A percentile compares a stretch with the other conserved stretches of the same genome.
Conservation (phyloP, 768 basidiomycete genomes). For the Grammothele lineata region DNA sequence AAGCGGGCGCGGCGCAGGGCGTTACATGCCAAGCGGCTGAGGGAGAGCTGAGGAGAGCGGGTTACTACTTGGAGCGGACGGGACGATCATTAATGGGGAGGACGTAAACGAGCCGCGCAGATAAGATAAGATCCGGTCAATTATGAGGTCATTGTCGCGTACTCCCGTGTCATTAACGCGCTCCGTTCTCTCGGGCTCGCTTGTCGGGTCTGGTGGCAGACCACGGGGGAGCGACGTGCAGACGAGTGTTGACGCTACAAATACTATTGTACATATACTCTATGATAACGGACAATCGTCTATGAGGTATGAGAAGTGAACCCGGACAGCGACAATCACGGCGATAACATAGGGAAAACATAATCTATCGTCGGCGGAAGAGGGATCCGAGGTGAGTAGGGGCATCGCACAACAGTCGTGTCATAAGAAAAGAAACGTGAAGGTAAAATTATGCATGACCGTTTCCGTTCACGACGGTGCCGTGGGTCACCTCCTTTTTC, state of each 20-base stretch:
- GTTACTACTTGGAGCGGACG: slow-evolving; percentile 1
- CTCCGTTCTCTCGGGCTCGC: not conserved
- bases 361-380: not conserved
- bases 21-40: slow-evolving; percentile 14
- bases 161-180: not conserved
- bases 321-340: not conserved
- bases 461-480: slow-evolving; percentile 7
- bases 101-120: slow-evolving; percentile 10
- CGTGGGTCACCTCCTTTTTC: slow-evolving; percentile 14
- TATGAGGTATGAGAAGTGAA: not conserved
- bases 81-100: not conserved
- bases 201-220: not conserved
- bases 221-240: not conserved
- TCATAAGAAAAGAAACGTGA: not conserved
- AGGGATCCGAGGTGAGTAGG: not conserved
- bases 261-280: slow-evolving; percentile 9
- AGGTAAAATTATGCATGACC: slow-evolving; percentile 3
- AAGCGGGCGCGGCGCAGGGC: not conserved
- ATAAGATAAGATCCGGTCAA: slow-evolving; percentile 17
- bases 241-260: not conserved
- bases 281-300: slow-evolving; percentile 10
- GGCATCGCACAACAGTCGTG: not conserved
- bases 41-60: slow-evolving; percentile 1
- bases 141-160: slow-evolving; percentile 14
- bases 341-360: not conserved